Conservation (phyloP, 192 early-diverging fungal genomes). For the Jimgerdemannia flammicorona region DNA sequence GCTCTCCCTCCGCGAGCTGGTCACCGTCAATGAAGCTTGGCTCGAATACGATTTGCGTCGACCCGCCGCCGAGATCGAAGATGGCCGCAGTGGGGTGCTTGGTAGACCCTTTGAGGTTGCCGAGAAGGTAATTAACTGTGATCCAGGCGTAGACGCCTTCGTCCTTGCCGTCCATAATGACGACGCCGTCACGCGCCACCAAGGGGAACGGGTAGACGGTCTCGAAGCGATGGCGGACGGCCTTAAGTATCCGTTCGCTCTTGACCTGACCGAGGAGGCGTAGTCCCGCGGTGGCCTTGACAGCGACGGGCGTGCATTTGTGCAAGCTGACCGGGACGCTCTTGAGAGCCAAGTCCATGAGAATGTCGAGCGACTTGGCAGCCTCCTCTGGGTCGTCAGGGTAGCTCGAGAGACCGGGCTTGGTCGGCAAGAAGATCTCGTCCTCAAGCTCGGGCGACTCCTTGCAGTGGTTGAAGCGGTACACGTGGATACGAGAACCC, state of each 20-base stretch:
- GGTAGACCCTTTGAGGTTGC: slow-evolving; percentile 35
- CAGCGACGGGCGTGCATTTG: slow-evolving; percentile 83
- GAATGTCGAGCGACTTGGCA: slow-evolving; percentile 72
- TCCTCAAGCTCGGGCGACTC: slow-evolving; percentile 76
- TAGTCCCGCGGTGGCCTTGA: slow-evolving; percentile 96
- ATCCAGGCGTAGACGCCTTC: slow-evolving; percentile 99
- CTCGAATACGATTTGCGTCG: slow-evolving; percentile 98
- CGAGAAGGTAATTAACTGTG: slow-evolving; percentile 92
- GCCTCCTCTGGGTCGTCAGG: slow-evolving; percentile 68
- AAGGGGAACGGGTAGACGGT: slow-evolving; percentile 82
- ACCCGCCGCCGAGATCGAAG: slow-evolving; percentile 95
- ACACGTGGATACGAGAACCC: slow-evolving; percentile 96
- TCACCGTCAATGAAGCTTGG: slow-evolving; percentile 48
- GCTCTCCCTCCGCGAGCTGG: slow-evolving; percentile 59
- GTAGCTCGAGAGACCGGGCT: slow-evolving; percentile 83
- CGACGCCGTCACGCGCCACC: slow-evolving; percentile 65
- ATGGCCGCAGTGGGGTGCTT: slow-evolving; percentile 68
- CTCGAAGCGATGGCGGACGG: slow-evolving; percentile 63
- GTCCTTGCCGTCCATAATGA: slow-evolving; percentile 93
- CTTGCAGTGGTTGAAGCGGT: slow-evolving; percentile 94
- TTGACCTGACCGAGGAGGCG: slow-evolving; percentile 70
- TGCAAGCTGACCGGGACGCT: slow-evolving; percentile 66
- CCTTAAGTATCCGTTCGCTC: slow-evolving; percentile 70
- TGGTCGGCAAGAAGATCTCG: slow-evolving; percentile 82
- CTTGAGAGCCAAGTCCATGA: slow-evolving; percentile 74